Conservation (phyloP, 2,329 filamentous ascomycete genomes). For the Davidsoniella neocaledoniae region DNA sequence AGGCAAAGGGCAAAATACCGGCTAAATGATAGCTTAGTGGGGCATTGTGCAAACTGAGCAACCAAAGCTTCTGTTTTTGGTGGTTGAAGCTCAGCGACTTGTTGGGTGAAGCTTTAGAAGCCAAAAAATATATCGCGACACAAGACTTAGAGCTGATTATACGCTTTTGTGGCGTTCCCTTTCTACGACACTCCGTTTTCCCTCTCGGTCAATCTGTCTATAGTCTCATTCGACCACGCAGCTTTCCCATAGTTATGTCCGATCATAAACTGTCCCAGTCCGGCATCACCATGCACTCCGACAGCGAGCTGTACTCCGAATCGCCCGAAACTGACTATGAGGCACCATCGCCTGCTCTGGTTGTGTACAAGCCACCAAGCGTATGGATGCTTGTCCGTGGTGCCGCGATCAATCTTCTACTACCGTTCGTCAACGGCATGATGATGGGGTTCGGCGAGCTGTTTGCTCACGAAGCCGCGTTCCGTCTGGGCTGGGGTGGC, state of each 20-base stretch:
- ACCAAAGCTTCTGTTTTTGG: no score
- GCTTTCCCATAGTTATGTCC: constrained; percentile 1
- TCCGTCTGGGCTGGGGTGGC: constrained; percentile 77
- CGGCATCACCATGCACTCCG: constrained; percentile 60
- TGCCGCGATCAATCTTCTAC: constrained; percentile 83
- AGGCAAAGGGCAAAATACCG: not conserved
- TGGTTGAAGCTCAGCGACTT: no score
- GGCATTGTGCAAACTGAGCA: not conserved
- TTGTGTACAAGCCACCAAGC: constrained; percentile 80
- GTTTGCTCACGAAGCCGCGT: constrained; percentile 90
- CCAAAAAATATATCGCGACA: no score
- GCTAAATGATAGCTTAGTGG: not conserved
- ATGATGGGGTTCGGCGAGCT: constrained; percentile 97
- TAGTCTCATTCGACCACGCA: not conserved
- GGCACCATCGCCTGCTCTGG: constrained; percentile 47
- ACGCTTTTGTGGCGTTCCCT: not conserved
- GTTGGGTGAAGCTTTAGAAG: no score
- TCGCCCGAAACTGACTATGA: constrained; percentile 47
- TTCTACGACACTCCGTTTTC: not conserved
- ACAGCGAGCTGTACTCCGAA: constrained; percentile 67
- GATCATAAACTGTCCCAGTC: constrained; percentile 40
- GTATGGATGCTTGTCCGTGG: constrained; percentile 73
- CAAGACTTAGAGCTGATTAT: no score
- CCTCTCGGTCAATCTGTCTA: not conserved
- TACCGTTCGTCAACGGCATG: constrained; percentile 93